Evolutionary conservation across 176 grass and related monocot species (phyloP).

Genomic region (maize (Zea mays)): Zm-B73-REFERENCE-NAM-5.0 NC_050099.1:2853501-2854000

Average conservation of each 20-base stretch:
- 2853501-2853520: conserved; percentile 59
- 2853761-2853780: neutral
- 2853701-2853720: no score
- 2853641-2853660: no score
- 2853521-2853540: conserved; percentile 76
- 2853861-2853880: conserved; percentile 60
- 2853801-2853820: conserved; percentile 69
- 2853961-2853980: neutral
- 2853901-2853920: conserved; percentile 80
- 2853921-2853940: conserved; percentile 54
- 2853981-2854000: neutral
- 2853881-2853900: conserved; percentile 80
- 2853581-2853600: neutral
- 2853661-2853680: no score
- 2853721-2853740: no score
- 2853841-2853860: conserved; percentile 83
- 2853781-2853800: conserved; percentile 94
- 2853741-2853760: no score
- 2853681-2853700: no score
- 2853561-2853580: conserved; percentile 30
- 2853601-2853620: no score
- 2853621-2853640: no score
- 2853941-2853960: conserved; percentile 69
- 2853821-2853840: conserved; percentile 70
- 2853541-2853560: conserved; percentile 21